A percentile compares a stretch with the other conserved stretches of the same genome.
These are phyloP conservation scores for Fagopyrum homotropicum DNA, from an alignment of 148 eudicot genomes.

Conservation along the genomic window DNA sequence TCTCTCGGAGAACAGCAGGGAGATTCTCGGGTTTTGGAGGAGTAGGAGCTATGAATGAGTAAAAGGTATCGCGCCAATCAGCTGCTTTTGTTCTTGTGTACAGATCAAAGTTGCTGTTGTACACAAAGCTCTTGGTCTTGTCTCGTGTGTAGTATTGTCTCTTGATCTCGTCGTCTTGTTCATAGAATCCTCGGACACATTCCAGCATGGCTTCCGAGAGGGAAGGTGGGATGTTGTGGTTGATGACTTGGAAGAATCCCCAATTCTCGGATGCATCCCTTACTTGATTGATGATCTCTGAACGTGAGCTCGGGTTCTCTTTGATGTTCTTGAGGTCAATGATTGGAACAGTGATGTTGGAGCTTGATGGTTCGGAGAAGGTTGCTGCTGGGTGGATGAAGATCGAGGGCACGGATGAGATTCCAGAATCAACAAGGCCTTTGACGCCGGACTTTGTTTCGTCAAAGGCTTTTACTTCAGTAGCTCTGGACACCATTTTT, in stretches of 20 bases:
- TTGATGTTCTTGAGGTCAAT: slow-evolving; percentile 20
- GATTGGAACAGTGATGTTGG: slow-evolving; percentile 3
- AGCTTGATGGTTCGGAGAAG: too few relatives aligned
- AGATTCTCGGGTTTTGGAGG: slow-evolving; percentile 29
- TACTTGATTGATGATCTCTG: too few relatives aligned
- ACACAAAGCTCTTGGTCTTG: slow-evolving; percentile 12
- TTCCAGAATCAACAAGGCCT: slow-evolving; percentile 46
- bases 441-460: slow-evolving; percentile 62
- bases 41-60: slow-evolving; percentile 23
- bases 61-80: slow-evolving; percentile 40
- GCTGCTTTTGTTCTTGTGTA: slow-evolving; percentile 21
- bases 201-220: too few relatives aligned
- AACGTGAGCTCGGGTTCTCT: too few relatives aligned
- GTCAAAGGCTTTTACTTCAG: slow-evolving; percentile 44
- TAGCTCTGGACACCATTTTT: slow-evolving; percentile 18
- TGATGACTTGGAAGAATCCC: slow-evolving; percentile 1
- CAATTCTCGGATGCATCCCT: slow-evolving; percentile 7
- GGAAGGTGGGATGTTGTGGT: background rate
- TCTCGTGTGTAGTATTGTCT: too few relatives aligned
- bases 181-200: too few relatives aligned
- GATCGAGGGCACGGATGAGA: slow-evolving; percentile 27
- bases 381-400: slow-evolving; percentile 24
- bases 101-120: slow-evolving; percentile 34
- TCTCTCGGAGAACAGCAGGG: slow-evolving; percentile 29
- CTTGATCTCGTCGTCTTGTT: too few relatives aligned